Evolutionary conservation across 345 rosid genomes (phyloP), one percentile per base, ranked within the genome.

Genomic region (Linum usitatissimum): DNA sequence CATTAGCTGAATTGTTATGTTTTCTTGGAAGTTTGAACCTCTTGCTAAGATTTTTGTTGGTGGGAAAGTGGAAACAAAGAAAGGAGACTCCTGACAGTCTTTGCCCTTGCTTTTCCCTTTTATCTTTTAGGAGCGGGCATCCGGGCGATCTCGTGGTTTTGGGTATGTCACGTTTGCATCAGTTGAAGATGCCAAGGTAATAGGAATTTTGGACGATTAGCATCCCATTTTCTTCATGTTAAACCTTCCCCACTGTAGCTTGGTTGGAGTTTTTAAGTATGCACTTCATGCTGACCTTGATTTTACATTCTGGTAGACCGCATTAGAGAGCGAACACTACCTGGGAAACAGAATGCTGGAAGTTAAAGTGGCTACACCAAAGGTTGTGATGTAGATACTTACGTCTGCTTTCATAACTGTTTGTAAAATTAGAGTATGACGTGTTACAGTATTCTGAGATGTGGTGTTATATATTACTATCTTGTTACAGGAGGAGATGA

Each of bases 141-240:
- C 95, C 0, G 98, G 98, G 40, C 85, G 98, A 58, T 92, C 98
- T 70, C 96, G 98, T 75, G 98, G 97, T 34, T 92, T 92, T 73
- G 98, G 97, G 53, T 92, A 92, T 72, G 97, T 89, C 38, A 92
- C 98, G 36, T 89, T 89, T 76, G 82, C 70, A 66, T 80, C 84
- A 0, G 78, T 64, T 59, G 90, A 92, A 63, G 95, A 89, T 81
- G 95, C 97, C 39, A 84, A 87, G 91, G 98, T 81, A 63, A 45
- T 40, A 12, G 45, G 15, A 57, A 23, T 38, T 42, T 9, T 63
- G 28, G 49, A 45, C 14, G 10, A 39, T 9, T 34, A 20, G 19
- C 13, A 17, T 28, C 19, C 9, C 10, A 51, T 20, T 61, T 0
- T 38, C 18, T 39, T 53, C 51, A 3, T 60, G 4, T 61, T 40